Conservation (phyloP, 768 basidiomycete species). For the Agaricus subrufescens region DNA sequence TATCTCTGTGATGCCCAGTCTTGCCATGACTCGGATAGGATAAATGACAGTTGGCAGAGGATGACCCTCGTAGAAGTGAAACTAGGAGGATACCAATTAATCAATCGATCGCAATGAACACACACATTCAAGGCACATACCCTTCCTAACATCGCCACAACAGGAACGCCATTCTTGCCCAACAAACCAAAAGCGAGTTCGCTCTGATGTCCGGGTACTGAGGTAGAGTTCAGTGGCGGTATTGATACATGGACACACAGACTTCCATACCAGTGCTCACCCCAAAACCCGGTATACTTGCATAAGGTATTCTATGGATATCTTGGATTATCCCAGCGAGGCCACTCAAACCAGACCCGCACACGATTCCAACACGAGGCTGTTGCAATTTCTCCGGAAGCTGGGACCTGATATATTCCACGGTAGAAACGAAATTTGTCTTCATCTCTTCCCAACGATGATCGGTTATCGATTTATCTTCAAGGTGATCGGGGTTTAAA, state of each 20-base stretch:
- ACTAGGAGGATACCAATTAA: conserved; percentile 34
- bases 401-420: conserved; percentile 25
- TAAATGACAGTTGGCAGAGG: conserved; percentile 63
- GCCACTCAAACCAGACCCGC: conserved; percentile 81
- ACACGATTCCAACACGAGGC: conserved; percentile 78
- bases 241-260: not conserved
- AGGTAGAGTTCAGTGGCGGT: not conserved
- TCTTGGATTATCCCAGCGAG: conserved; percentile 60
- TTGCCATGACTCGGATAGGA: conserved; percentile 76
- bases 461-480: not conserved
- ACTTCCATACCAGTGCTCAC: conserved; percentile 64
- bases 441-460: not conserved
- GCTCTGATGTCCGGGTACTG: conserved; percentile 81
- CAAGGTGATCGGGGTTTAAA: not conserved
- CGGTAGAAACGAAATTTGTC: conserved; percentile 19
- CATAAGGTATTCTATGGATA: conserved; percentile 58
- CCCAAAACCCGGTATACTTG: conserved; percentile 65
- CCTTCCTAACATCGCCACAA: conserved; percentile 87
- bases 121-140: conserved; percentile 32
- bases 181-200: conserved; percentile 76
- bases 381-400: conserved; percentile 31
- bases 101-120: not conserved
- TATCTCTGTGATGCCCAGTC: conserved; percentile 67
- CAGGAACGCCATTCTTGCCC: conserved; percentile 66
- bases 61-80: conserved; percentile 86